These are phyloP conservation scores for Fusarium phyllophilum DNA, from an alignment of 2,329 filamentous ascomycete species.

Conservation along the genomic window DNA sequence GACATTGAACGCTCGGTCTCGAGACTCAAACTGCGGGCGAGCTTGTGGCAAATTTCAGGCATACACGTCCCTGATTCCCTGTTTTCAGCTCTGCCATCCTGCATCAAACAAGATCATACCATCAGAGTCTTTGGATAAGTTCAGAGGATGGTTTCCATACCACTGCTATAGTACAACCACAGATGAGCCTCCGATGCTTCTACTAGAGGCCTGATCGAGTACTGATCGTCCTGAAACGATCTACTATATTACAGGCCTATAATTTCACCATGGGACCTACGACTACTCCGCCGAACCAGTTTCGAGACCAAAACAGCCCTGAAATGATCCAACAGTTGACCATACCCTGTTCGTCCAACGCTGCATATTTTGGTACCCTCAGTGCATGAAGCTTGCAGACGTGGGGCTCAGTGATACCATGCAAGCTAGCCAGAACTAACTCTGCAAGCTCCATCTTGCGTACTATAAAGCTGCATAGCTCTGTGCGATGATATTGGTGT, in stretches of 20 bases:
- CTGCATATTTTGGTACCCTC: conserved; percentile 32
- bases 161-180: not conserved
- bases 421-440: conserved; percentile 11
- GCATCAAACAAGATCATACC: not conserved
- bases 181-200: not conserved
- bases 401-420: conserved; percentile 14
- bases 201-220: conserved; percentile 2
- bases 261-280: conserved; percentile 14
- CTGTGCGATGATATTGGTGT: conserved; percentile 34
- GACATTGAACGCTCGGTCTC: not conserved
- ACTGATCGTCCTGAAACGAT: conserved; percentile 29
- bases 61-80: not conserved
- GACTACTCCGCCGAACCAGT: conserved; percentile 23
- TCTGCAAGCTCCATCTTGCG: conserved; percentile 16
- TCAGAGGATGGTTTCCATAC: not conserved
- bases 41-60: conserved; percentile 13
- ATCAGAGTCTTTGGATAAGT: not conserved
- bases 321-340: conserved; percentile 17
- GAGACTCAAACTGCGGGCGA: not conserved
- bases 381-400: conserved; percentile 14
- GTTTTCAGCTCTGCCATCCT: not conserved
- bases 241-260: conserved; percentile 13
- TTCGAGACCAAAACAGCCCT: conserved; percentile 16
- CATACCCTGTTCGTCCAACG: conserved; percentile 28
- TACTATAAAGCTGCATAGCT: conserved; percentile 17